Evolutionary conservation across 257 asterid species (phyloP).

Genomic region (Nicotiana paniculata): DNA sequence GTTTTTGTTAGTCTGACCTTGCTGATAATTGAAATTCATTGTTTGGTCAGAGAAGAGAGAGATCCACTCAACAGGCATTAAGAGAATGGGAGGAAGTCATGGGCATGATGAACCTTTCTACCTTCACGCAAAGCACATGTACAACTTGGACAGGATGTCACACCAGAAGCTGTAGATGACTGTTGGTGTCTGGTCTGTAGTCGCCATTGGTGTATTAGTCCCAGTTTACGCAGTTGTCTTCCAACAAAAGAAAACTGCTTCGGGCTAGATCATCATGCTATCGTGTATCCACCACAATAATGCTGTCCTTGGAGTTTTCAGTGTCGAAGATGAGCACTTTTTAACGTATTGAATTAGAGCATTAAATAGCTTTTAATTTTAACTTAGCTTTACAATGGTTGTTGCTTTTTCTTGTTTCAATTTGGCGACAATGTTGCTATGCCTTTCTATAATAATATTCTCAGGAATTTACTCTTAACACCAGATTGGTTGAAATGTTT

Average conservation of each 20-base stretch:
- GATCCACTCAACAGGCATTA: constrained; percentile 60
- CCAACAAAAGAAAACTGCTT: constrained; percentile 85
- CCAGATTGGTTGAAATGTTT: neutral
- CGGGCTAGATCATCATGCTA: constrained; percentile 33
- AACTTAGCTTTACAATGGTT: neutral
- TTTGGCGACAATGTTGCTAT: neutral
- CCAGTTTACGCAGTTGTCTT: constrained; percentile 72
- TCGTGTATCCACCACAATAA: neutral
- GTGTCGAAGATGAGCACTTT: neutral
- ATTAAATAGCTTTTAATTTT: neutral
- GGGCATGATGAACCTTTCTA: constrained; percentile 81
- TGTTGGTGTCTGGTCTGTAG: constrained; percentile 57
- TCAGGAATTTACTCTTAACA: neutral
- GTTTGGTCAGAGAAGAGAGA: constrained; percentile 48
- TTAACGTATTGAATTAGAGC: neutral
- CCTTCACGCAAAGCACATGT: constrained; percentile 94
- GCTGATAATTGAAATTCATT: neutral
- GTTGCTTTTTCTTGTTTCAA: neutral
- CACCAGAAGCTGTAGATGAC: constrained; percentile 53
- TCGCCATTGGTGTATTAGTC: constrained; percentile 71
- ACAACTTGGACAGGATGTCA: constrained; percentile 86
- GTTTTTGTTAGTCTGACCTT: neutral
- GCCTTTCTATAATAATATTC: neutral
- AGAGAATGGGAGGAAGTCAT: constrained; percentile 78
- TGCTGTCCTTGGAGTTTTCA: neutral